Base-by-base conservation (phyloP, 139 green algal species). In the Coelastrella sp. region DNA sequence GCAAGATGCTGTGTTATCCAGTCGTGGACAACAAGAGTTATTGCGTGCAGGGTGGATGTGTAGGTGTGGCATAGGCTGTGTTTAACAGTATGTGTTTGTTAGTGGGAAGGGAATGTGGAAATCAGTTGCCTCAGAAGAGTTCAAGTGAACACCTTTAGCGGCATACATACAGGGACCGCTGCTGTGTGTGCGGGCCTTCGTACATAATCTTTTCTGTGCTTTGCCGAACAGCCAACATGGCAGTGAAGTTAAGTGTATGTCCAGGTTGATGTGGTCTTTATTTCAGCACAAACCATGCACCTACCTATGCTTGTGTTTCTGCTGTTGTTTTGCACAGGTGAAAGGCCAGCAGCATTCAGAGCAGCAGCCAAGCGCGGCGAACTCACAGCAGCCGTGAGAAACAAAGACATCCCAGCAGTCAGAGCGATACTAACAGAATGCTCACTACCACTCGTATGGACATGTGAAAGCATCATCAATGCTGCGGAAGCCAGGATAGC, bases 311-410 rank as follows among this genome's bases (percentile, higher is more conserved):
- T 41, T 19, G 9, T 69, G 5, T 40, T 9, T 38, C 35, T 76
- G 67, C 19, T 51, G 37, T 15, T 32, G 11, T 23, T 38, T 13
- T 38, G 13, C 53, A 37, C 35, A 5, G 75, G 40, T 27, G 53
- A 71, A 35, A 34, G 75, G 0, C 75, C 75, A 3, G 53, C 75
- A 23, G 35, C 75, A 19, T 82, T 59, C 75, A 82, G 40, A 43
- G 75, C 75, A 69, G 75, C 53, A 37, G 75, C 75, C 3, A 82
- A 82, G 35, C 75, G 75, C 7, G 75, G 75, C 2, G 34, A 82
- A 41, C 75, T 82, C 2, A 35, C 38, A 30, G 75, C 75, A 34
- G 75, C 75, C 15, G 75, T 82, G 19, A n/a, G 34, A 40, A 40
- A 35, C 4, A 38, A 23, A 7, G 75, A 82, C 21, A 23, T 53